Conservation (phyloP, 148 eudicot species). For the Oxyria digyna region DNA sequence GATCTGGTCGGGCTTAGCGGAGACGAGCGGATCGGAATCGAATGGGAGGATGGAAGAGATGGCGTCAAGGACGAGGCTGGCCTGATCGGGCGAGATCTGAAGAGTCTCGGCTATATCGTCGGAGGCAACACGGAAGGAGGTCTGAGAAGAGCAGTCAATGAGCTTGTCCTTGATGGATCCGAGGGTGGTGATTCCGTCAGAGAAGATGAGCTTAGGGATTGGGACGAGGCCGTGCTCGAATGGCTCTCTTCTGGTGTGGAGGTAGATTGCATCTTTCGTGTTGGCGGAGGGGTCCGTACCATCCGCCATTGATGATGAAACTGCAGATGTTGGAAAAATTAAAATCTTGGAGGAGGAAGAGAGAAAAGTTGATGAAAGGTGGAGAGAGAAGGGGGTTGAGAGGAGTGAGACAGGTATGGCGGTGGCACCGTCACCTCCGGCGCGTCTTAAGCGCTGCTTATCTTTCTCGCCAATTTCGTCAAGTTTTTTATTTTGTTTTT, state of each 20-base stretch:
- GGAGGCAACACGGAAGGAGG: constrained; percentile 28
- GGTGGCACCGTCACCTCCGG: constrained; percentile 8
- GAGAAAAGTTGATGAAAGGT: not conserved
- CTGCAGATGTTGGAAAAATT: not conserved
- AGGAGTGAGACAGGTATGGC: constrained; percentile 4
- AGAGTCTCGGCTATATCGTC: constrained; percentile 36
- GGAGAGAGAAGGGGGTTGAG: constrained; percentile 8
- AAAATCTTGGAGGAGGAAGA: not conserved
- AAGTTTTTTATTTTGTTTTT: not conserved
- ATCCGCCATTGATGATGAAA: constrained; percentile 22
- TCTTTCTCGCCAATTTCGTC: not conserved
- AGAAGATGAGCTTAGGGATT: constrained; percentile 75
- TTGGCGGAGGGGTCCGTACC: constrained; percentile 14
- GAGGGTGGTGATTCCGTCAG: constrained; percentile 56
- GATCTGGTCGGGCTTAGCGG: constrained; percentile 35
- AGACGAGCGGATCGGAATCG: constrained; percentile 47
- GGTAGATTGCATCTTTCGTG: constrained; percentile 21
- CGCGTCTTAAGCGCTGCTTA: not conserved
- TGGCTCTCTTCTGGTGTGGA: constrained; percentile 71
- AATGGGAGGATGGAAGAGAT: constrained; percentile 39
- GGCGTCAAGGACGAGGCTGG: constrained; percentile 60
- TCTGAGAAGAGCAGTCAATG: constrained; percentile 17
- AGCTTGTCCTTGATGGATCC: constrained; percentile 42
- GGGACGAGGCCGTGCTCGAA: constrained; percentile 96
- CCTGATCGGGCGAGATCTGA: constrained; percentile 48